Evolutionary conservation across 2,329 filamentous ascomycete genomes (phyloP), one percentile per base, ranked within the genome.

Genomic region (Xylaria sp.): DNA sequence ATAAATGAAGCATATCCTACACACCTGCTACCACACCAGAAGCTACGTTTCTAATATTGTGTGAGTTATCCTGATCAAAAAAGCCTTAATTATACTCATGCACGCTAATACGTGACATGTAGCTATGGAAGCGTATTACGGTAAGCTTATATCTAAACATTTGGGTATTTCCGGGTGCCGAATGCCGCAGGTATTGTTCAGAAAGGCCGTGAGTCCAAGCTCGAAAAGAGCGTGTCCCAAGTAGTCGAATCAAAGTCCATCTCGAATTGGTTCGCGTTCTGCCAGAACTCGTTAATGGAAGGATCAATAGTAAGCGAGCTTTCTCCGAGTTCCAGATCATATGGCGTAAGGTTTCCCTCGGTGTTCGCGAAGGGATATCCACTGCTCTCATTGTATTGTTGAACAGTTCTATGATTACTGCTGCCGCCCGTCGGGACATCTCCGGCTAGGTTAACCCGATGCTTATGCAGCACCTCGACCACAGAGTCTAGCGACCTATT

Each of bases 401-500:
- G 36, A 30, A 21, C 19, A 6, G 4, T 47, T 3, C 36, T 19
- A 11, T 36, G 32, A 0, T 34, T 17, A 50, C 39, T 12, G 27
- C 42, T 9, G n/a, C n/a, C 11, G 6, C 11, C 11, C 19, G 47
- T 34, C 47, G 42, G n/a, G 2, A 4, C 19, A 19, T 61, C 45
- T n/a, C 11, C 69, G 5, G 34, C 17, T 32, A 65, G 36, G 54
- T 68, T 39, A 12, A 70, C 63, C 8, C 55, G 58, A 36, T 68
- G 50, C 24, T 68, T 72, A 12, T 50, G 65, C 14, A 72, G 34
- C 7, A 69, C 61, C 14, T 63, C 61, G 19, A 50, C 39, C 1
- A 71, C 39, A 17, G 59, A 65, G 11, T 61, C 47, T 17, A 69
- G 39, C 7, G 69, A 72, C 2, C 65, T 62, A 6, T 56, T 57